phyloP scores from a whole-genome alignment of 2,329 filamentous ascomycete genomes.

The Colletotrichum lentis region DNA sequence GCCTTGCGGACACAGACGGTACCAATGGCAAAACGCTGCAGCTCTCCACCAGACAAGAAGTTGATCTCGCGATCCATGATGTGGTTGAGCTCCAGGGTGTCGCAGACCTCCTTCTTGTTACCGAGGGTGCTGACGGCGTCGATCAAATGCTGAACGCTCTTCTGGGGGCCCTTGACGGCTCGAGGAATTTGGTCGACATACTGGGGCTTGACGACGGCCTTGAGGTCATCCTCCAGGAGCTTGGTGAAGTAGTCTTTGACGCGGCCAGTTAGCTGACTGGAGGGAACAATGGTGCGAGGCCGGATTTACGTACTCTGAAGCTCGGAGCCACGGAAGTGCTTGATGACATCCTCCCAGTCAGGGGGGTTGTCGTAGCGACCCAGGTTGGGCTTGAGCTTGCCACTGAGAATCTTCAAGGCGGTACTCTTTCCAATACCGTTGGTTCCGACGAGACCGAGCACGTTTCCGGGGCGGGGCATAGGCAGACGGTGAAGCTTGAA shows the following conservation, averaged over 20 bases:
- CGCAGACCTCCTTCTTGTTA: conserved; percentile 82
- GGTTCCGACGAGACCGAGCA: conserved; percentile 94
- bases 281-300: background rate
- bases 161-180: conserved; percentile 83
- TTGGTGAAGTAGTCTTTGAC: conserved; percentile 92
- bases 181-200: conserved; percentile 98
- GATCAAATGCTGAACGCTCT: conserved; percentile 81
- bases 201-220: conserved; percentile 98
- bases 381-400: conserved; percentile 98
- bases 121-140: conserved; percentile 77
- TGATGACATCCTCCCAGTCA: conserved; percentile 99
- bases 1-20: conserved; percentile 95
- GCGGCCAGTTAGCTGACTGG: conserved; percentile 28
- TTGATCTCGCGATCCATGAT: conserved; percentile 92
- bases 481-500: conserved; percentile 99
- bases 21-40: conserved; percentile 97
- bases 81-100: conserved; percentile 85
- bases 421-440: conserved; percentile 99
- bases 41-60: conserved; percentile 92
- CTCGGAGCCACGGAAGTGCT: conserved; percentile 97
- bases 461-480: conserved; percentile 93
- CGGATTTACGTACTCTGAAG: conserved; percentile 77
- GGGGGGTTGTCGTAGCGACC: conserved; percentile 95
- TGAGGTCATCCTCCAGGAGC: conserved; percentile 93
- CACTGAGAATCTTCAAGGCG: conserved; percentile 97